These are phyloP conservation scores for Lactarius akahatsu DNA, from an alignment of 768 basidiomycete species.

Conservation along the genomic window DNA sequence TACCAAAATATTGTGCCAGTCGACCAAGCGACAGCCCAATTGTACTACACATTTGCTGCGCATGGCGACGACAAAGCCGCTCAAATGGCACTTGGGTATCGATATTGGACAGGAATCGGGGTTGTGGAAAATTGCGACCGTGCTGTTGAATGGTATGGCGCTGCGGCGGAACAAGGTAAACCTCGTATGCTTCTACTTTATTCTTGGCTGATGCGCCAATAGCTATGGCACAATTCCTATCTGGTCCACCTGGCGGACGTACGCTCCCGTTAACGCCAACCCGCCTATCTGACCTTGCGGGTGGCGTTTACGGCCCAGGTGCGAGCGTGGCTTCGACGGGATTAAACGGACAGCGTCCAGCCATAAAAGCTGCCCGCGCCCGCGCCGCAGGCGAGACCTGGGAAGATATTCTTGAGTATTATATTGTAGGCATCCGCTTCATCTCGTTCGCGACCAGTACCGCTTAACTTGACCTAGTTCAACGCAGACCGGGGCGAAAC, in stretches of 20 bases:
- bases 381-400: constrained; percentile 90
- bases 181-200: background rate
- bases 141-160: constrained; percentile 87
- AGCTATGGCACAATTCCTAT: constrained; percentile 79
- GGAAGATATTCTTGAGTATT: constrained; percentile 91
- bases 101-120: constrained; percentile 95
- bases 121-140: constrained; percentile 81
- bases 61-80: constrained; percentile 84
- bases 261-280: constrained; percentile 81
- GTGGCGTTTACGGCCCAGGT: constrained; percentile 93
- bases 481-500: constrained; percentile 92
- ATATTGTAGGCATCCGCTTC: constrained; percentile 53
- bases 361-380: constrained; percentile 80
- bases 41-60: constrained; percentile 94
- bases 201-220: constrained; percentile 12
- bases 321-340: constrained; percentile 93
- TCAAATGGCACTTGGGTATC: constrained; percentile 90
- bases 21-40: constrained; percentile 78
- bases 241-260: constrained; percentile 89
- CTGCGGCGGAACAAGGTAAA: constrained; percentile 80
- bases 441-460: background rate
- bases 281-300: constrained; percentile 82
- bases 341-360: constrained; percentile 63
- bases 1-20: constrained; percentile 62
- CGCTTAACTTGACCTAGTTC: constrained; percentile 52